Evolutionary conservation across 371 early-diverging fungal species (phyloP).

Genomic region (Mucor velutinosus): DNA sequence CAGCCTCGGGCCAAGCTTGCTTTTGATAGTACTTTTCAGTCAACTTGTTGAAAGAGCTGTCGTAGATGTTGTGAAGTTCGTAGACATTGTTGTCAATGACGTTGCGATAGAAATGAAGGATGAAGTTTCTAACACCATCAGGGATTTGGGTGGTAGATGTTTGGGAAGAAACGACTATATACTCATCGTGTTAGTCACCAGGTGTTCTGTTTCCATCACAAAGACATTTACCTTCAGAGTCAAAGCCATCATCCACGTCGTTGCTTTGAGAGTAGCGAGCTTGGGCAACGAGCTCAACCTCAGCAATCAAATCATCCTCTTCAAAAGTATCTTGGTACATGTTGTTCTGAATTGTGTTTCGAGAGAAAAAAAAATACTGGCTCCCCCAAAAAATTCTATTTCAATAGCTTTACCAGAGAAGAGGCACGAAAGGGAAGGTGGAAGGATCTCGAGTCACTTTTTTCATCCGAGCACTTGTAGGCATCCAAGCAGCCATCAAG

Average conservation of each 20-base stretch:
- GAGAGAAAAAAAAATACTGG: not conserved
- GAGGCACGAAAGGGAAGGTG: not conserved
- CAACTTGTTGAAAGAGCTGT: slow-evolving; percentile 88
- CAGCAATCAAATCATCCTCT: slow-evolving; percentile 82
- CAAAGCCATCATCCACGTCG: slow-evolving; percentile 57
- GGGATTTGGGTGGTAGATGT: slow-evolving; percentile 68
- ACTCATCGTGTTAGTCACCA: not conserved
- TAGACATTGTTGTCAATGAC: slow-evolving; percentile 78
- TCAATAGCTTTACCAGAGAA: not conserved
- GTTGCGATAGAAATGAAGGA: slow-evolving; percentile 80
- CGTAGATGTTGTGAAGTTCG: slow-evolving; percentile 88
- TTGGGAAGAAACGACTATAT: slow-evolving; percentile 34
- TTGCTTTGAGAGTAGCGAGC: slow-evolving; percentile 49
- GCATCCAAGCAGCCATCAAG: not conserved
- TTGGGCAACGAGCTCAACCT: slow-evolving; percentile 80
- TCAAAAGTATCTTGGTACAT: slow-evolving; percentile 76
- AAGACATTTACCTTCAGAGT: slow-evolving; percentile 39
- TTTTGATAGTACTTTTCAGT: slow-evolving; percentile 92
- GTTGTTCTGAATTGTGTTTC: slow-evolving; percentile 4
- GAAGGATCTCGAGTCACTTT: slow-evolving; percentile 14
- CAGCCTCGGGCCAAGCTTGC: slow-evolving; percentile 91
- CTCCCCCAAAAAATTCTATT: not conserved
- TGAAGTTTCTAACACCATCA: slow-evolving; percentile 83
- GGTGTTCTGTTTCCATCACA: not conserved
- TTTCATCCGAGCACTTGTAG: not conserved